Evolutionary conservation across 352 stramenopile species (phyloP).

Genomic region (Nothophytophthora sp.): DNA sequence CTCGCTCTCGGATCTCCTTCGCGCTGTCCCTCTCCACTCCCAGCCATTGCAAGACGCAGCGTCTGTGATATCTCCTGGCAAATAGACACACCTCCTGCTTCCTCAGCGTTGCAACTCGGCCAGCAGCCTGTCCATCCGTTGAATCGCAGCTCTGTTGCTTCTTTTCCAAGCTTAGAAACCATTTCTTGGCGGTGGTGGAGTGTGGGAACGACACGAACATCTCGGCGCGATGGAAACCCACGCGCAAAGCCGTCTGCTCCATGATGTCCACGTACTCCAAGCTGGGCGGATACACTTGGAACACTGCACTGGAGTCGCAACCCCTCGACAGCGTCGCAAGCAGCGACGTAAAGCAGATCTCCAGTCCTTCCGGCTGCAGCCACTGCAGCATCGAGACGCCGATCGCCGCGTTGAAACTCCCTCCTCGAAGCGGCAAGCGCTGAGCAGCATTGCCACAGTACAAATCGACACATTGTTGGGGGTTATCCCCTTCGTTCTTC

Average conservation of each 20-base stretch:
- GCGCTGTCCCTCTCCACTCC: conserved; percentile 7
- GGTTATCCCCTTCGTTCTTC: neutral
- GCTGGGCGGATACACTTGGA: conserved; percentile 72
- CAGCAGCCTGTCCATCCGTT: conserved; percentile 4
- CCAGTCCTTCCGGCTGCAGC: conserved; percentile 58
- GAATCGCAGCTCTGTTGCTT: neutral
- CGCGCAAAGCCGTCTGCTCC: conserved; percentile 43
- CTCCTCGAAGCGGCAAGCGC: conserved; percentile 49
- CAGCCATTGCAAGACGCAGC: conserved; percentile 65
- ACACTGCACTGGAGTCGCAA: conserved; percentile 34
- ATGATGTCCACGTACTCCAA: conserved; percentile 59
- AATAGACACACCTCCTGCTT: conserved; percentile 49
- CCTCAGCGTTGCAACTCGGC: neutral
- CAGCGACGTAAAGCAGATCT: conserved; percentile 63
- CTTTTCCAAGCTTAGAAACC: conserved; percentile 61
- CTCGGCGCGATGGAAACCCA: conserved; percentile 54
- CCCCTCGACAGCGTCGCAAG: conserved; percentile 24
- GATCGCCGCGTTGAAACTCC: conserved; percentile 50
- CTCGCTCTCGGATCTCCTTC: conserved; percentile 39
- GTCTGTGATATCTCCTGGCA: conserved; percentile 52
- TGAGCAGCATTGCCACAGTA: conserved; percentile 73
- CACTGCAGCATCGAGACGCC: conserved; percentile 87
- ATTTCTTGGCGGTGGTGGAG: conserved; percentile 68
- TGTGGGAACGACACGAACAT: conserved; percentile 76
- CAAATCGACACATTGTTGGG: conserved; percentile 34